Evolutionary conservation across 2,329 filamentous ascomycete genomes (phyloP).

Genomic region (Calonectria montana): DNA sequence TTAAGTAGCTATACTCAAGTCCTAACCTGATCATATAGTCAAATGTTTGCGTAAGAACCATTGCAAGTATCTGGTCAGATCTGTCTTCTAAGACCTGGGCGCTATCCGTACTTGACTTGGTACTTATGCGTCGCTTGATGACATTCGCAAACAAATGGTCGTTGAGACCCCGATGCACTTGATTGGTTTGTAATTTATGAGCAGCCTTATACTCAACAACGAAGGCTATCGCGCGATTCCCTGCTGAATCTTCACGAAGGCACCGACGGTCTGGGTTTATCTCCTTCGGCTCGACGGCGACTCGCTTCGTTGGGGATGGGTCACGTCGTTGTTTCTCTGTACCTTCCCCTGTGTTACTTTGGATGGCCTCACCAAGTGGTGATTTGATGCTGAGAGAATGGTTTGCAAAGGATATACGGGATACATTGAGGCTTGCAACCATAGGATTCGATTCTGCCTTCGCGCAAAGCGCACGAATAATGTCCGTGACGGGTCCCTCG

Average conservation of each 20-base stretch:
- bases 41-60: conserved; percentile 35
- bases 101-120: conserved; percentile 8
- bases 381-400: too few relatives aligned
- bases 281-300: not conserved
- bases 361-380: too few relatives aligned
- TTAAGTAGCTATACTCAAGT: conserved; percentile 40
- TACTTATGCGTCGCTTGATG: not conserved
- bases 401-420: too few relatives aligned
- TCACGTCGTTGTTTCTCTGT: too few relatives aligned
- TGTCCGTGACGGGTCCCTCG: too few relatives aligned
- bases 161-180: not conserved
- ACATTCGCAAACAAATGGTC: not conserved
- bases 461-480: too few relatives aligned
- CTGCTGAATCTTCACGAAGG: not conserved
- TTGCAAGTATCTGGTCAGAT: conserved; percentile 28
- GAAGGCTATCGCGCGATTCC: not conserved
- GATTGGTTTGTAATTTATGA: not conserved
- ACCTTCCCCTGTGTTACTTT: too few relatives aligned
- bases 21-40: conserved; percentile 34
- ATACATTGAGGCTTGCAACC: too few relatives aligned
- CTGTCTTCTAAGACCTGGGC: not conserved
- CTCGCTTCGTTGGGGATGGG: not conserved
- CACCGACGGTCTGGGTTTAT: not conserved
- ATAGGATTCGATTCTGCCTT: too few relatives aligned
- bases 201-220: conserved; percentile 7